Conservation (phyloP, 306 rosid species). For the Gleditsia sinensis region DNA sequence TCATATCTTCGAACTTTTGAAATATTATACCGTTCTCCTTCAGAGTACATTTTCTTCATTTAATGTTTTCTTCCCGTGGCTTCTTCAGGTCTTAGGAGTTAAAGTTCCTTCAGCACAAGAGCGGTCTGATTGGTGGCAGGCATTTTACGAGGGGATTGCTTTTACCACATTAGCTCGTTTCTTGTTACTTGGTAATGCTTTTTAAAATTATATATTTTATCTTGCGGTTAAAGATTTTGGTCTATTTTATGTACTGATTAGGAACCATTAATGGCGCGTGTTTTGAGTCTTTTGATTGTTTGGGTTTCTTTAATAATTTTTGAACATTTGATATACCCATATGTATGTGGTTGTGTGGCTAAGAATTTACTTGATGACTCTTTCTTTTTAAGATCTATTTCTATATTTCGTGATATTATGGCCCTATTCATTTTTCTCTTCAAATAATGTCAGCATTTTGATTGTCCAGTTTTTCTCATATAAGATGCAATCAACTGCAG, state of each 20-base stretch:
- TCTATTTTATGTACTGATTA: background rate
- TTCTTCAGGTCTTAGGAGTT: slow-evolving; percentile 49
- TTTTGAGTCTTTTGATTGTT: background rate
- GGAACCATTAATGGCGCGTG: background rate
- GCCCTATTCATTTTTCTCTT: background rate
- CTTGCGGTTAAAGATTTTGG: background rate
- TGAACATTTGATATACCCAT: background rate
- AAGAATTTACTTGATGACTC: background rate
- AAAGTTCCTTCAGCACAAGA: slow-evolving; percentile 58
- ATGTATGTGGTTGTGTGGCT: background rate
- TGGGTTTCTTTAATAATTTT: background rate
- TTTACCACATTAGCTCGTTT: slow-evolving; percentile 74
- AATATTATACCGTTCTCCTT: background rate
- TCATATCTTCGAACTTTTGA: slow-evolving; percentile 24
- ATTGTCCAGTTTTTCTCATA: slow-evolving; percentile 27
- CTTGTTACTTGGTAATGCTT: slow-evolving; percentile 66
- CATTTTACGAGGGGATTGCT: slow-evolving; percentile 69
- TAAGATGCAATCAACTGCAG: slow-evolving; percentile 54
- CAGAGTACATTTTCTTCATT: slow-evolving; percentile 8
- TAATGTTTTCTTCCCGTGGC: slow-evolving; percentile 13
- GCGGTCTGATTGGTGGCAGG: slow-evolving; percentile 64
- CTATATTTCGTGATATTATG: background rate
- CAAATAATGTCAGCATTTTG: slow-evolving; percentile 16
- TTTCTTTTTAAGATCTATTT: slow-evolving; percentile 4
- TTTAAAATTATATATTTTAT: background rate